phyloP scores from a whole-genome alignment of 495 filamentous ascomycete genomes.

The Chaetomium fimeti region DNA sequence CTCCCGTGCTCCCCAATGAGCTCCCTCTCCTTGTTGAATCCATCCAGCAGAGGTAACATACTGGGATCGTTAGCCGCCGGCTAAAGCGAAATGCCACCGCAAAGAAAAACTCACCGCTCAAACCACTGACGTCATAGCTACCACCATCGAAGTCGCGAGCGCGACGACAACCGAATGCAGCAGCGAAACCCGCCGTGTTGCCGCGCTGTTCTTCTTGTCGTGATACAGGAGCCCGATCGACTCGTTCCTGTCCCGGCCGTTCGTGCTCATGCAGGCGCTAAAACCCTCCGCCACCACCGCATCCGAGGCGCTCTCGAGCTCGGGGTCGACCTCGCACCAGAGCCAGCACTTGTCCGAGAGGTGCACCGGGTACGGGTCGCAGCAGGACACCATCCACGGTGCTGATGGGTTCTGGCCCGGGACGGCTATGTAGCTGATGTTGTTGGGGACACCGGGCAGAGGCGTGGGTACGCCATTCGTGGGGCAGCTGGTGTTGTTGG shows the following conservation, averaged over 20 bases:
- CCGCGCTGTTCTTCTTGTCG: too few relatives aligned
- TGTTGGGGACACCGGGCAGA: neutral
- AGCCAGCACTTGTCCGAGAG: neutral
- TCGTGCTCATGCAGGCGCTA: neutral
- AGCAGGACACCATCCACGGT: neutral
- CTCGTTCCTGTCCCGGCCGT: neutral
- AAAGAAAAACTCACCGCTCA: neutral
- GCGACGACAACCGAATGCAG: neutral
- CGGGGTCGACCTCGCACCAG: neutral
- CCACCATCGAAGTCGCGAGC: neutral
- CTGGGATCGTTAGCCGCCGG: too few relatives aligned
- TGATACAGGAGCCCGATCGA: neutral
- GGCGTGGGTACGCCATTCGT: neutral
- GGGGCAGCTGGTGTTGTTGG: neutral
- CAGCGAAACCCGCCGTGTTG: neutral
- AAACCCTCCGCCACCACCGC: neutral
- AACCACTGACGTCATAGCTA: neutral
- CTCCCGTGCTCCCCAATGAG: too few relatives aligned
- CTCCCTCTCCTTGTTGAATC: too few relatives aligned
- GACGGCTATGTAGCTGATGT: neutral
- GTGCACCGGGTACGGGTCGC: neutral
- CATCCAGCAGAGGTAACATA: too few relatives aligned
- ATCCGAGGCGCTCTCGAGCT: neutral
- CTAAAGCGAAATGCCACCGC: too few relatives aligned
- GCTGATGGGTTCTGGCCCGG: neutral